Conservation (phyloP, 1,139 yeast species). For the Torulaspora globosa region DNA sequence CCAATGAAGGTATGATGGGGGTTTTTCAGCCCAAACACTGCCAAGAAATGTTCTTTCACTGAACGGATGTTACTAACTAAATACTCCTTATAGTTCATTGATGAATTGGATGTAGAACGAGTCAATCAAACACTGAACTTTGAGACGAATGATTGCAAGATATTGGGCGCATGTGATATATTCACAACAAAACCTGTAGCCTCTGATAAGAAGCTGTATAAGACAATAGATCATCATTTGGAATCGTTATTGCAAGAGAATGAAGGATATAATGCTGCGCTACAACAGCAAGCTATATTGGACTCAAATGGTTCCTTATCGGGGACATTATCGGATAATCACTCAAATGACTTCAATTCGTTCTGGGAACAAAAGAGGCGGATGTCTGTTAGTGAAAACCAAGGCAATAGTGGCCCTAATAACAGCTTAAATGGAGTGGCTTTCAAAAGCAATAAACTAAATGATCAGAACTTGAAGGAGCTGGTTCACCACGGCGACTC, state of each 20-base stretch:
- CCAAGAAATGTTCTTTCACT: background rate
- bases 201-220: constrained; percentile 81
- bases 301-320: constrained; percentile 21
- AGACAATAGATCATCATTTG: constrained; percentile 78
- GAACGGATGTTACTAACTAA: background rate
- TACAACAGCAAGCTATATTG: constrained; percentile 27
- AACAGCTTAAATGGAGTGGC: constrained; percentile 10
- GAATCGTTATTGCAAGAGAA: constrained; percentile 60
- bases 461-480: constrained; percentile 37
- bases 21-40: background rate
- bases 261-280: constrained; percentile 33
- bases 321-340: constrained; percentile 17
- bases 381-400: constrained; percentile 34
- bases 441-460: constrained; percentile 31
- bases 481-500: constrained; percentile 29
- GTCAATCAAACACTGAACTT: constrained; percentile 84
- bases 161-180: constrained; percentile 90
- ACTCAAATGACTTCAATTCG: constrained; percentile 25
- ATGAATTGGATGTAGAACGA: constrained; percentile 83
- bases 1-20: constrained; percentile 11
- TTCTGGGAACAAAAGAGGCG: constrained; percentile 40
- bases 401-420: constrained; percentile 14
- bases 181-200: constrained; percentile 93
- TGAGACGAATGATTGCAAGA: constrained; percentile 80
- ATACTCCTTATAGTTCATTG: constrained; percentile 60